phyloP scores from a whole-genome alignment of 805 yeast species.

The Maudiozyma serrabonitensis region DNA sequence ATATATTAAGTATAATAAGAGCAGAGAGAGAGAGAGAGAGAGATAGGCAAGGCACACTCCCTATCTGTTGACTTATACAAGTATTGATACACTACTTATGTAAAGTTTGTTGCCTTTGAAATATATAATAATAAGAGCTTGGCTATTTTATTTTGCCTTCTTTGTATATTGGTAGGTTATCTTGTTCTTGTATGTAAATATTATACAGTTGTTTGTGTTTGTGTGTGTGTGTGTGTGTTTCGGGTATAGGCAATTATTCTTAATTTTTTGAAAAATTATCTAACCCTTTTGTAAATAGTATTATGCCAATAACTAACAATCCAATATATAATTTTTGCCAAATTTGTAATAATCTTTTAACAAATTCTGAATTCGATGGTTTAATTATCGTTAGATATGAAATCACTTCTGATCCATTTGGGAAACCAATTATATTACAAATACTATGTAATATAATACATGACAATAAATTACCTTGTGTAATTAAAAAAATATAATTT shows the following conservation, averaged over 20 bases:
- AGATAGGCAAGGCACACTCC: too few relatives aligned
- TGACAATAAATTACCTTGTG: slow-evolving; percentile 24
- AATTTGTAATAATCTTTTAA: background rate
- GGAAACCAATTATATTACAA: slow-evolving; percentile 29
- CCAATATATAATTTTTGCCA: slow-evolving; percentile 22
- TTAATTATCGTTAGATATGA: slow-evolving; percentile 6
- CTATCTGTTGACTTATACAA: too few relatives aligned
- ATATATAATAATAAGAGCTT: too few relatives aligned
- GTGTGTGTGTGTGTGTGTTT: too few relatives aligned
- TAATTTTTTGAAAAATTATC: background rate
- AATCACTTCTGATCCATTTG: slow-evolving; percentile 17
- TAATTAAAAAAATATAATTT: slow-evolving; percentile 21
- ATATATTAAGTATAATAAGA: too few relatives aligned
- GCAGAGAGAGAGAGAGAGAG: too few relatives aligned
- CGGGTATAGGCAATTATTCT: background rate
- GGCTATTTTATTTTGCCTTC: too few relatives aligned
- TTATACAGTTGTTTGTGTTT: too few relatives aligned
- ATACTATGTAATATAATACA: slow-evolving; percentile 23
- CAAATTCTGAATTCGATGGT: background rate
- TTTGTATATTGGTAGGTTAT: too few relatives aligned
- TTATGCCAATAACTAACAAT: slow-evolving; percentile 13
- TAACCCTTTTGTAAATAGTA: slow-evolving; percentile 8
- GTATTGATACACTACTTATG: too few relatives aligned
- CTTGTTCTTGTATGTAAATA: too few relatives aligned
- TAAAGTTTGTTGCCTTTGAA: too few relatives aligned